These are phyloP conservation scores for Yamadazyma triangularis DNA, from an alignment of 1,139 yeast species.

Conservation along the genomic window DNA sequence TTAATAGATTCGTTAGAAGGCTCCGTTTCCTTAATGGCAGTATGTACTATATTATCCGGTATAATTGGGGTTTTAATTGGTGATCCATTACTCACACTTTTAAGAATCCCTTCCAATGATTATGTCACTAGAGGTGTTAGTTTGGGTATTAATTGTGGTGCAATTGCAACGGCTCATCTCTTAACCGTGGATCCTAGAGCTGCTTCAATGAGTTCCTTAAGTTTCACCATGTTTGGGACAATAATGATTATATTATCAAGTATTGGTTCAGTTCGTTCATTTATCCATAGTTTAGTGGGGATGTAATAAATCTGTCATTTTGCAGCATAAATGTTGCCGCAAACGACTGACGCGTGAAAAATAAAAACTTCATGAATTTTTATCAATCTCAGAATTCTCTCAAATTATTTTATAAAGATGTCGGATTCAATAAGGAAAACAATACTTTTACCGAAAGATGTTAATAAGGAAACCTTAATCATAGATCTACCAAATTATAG, in stretches of 20 bases:
- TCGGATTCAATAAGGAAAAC: too few species aligned
- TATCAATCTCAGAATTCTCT: too few species aligned
- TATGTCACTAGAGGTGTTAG: slow-evolving; percentile 74
- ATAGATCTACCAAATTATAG: slow-evolving; percentile 22
- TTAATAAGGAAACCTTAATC: slow-evolving; percentile 12
- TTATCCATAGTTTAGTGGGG: slow-evolving; percentile 27
- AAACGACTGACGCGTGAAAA: too few species aligned
- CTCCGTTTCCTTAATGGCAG: slow-evolving; percentile 69
- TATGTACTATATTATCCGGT: slow-evolving; percentile 74
- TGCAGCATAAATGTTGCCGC: neutral
- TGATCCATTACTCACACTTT: slow-evolving; percentile 38
- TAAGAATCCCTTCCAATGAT: slow-evolving; percentile 58
- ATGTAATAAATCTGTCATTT: slow-evolving; percentile 9
- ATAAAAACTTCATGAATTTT: too few species aligned
- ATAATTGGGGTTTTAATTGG: slow-evolving; percentile 72
- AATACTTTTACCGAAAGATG: slow-evolving; percentile 20
- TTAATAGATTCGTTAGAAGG: slow-evolving; percentile 63
- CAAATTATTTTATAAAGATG: too few species aligned
- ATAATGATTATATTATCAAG: slow-evolving; percentile 68
- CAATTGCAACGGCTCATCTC: slow-evolving; percentile 76
- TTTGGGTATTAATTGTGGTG: slow-evolving; percentile 74
- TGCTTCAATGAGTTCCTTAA: slow-evolving; percentile 70
- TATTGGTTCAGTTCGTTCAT: slow-evolving; percentile 33
- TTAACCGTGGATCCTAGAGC: slow-evolving; percentile 71
- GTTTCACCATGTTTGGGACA: slow-evolving; percentile 71